Evolutionary conservation across 1,284 basidiomycete genomes (phyloP).

Genomic region (Microbotryum silenes-acaulis): DNA sequence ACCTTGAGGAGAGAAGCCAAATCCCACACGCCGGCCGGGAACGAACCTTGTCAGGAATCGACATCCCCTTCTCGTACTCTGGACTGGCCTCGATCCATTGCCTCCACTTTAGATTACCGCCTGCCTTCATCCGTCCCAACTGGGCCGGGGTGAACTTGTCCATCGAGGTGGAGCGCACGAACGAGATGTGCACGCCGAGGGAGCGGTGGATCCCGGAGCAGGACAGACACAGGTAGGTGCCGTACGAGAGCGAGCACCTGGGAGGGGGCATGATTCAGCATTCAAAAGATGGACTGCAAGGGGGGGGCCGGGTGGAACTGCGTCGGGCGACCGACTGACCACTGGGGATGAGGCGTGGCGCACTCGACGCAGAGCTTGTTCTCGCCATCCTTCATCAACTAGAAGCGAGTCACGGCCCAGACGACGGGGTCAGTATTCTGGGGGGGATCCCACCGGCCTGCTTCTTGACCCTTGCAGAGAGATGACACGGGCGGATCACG

Average conservation of each 20-base stretch:
- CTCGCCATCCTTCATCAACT: slow-evolving; percentile 34
- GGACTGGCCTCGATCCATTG: slow-evolving; percentile 43
- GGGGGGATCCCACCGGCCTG: too few relatives aligned
- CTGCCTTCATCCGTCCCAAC: slow-evolving; percentile 80
- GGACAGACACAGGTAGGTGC: slow-evolving; percentile 80
- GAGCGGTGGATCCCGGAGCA: slow-evolving; percentile 84
- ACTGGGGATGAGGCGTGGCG: slow-evolving; percentile 18
- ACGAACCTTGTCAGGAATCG: slow-evolving; percentile 56
- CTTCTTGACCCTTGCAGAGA: too few relatives aligned
- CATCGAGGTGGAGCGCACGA: slow-evolving; percentile 49
- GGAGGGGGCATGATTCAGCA: neutral
- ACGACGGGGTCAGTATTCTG: too few relatives aligned
- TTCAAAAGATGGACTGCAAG: neutral
- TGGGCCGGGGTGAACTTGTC: slow-evolving; percentile 74
- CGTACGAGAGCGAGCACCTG: slow-evolving; percentile 40
- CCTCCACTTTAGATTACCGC: slow-evolving; percentile 54
- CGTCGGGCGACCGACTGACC: neutral
- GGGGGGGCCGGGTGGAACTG: neutral
- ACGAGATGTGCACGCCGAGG: slow-evolving; percentile 82
- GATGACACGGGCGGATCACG: too few relatives aligned
- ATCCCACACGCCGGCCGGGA: neutral
- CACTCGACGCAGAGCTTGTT: slow-evolving; percentile 31
- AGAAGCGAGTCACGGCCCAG: neutral
- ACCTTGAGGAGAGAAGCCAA: neutral
- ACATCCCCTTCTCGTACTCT: slow-evolving; percentile 60